A percentile compares a stretch with the other conserved stretches of the same genome.
These are phyloP conservation scores for Epichloe festucae DNA, from an alignment of 2,329 filamentous ascomycete species.

Conservation along the genomic window DNA sequence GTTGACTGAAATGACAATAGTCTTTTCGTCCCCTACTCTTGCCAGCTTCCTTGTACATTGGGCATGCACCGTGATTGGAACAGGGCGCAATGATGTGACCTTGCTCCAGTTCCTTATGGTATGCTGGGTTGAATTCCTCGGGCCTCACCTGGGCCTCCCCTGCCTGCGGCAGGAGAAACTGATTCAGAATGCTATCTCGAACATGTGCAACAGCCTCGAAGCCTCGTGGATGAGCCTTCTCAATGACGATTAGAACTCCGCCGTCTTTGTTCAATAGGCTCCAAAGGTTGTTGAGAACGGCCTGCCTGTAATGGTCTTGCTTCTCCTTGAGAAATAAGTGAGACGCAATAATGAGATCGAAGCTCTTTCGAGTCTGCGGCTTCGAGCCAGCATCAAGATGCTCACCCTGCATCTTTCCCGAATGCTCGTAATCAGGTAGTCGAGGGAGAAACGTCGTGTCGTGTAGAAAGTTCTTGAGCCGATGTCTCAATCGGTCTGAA, in stretches of 20 bases:
- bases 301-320: conserved; percentile 64
- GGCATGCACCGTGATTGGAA: conserved; percentile 78
- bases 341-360: conserved; percentile 81
- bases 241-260: conserved; percentile 73
- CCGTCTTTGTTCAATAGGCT: conserved; percentile 69
- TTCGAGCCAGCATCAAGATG: conserved; percentile 44
- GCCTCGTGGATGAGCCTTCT: conserved; percentile 82
- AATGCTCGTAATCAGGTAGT: conserved; percentile 73
- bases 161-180: conserved; percentile 47
- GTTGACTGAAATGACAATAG: conserved; percentile 81
- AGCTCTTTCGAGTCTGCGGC: conserved; percentile 57
- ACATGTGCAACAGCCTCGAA: conserved; percentile 87
- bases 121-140: conserved; percentile 27
- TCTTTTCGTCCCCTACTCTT: conserved; percentile 66
- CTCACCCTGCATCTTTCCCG: conserved; percentile 42
- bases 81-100: conserved; percentile 63
- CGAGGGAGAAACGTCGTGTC: conserved; percentile 88
- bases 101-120: conserved; percentile 35
- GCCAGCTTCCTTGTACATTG: conserved; percentile 70
- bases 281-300: conserved; percentile 81
- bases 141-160: conserved; percentile 21
- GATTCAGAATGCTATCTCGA: conserved; percentile 62
- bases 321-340: conserved; percentile 67
- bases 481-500: conserved; percentile 59
- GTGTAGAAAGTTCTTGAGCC: conserved; percentile 63